Percentiles rank a stretch among this genome's conserved stretches.
Evolutionary conservation across 306 rosid species (phyloP).

Genomic region (Prunus mira): DNA sequence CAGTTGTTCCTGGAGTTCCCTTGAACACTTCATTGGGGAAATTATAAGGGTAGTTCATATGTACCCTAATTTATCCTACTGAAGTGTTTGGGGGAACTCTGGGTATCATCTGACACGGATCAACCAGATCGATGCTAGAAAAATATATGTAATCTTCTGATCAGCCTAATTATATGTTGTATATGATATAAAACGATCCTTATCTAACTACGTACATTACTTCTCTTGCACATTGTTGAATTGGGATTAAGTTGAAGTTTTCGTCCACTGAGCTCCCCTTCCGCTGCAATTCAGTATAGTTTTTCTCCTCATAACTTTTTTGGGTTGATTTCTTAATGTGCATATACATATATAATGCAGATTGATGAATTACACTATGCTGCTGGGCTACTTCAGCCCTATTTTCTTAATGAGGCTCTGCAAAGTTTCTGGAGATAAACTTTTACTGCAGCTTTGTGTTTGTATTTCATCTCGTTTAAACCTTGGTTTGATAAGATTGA

Average conservation of each 20-base stretch:
- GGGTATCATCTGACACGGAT: conserved; percentile 3
- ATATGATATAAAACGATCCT: too few species aligned
- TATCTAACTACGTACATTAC: background rate
- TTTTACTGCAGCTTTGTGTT: background rate
- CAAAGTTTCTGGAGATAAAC: background rate
- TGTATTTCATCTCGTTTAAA: background rate
- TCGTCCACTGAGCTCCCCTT: background rate
- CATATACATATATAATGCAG: background rate
- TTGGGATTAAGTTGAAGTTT: background rate
- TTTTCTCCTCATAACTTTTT: background rate
- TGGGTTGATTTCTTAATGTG: background rate
- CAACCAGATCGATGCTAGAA: background rate
- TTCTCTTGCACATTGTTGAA: background rate
- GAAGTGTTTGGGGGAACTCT: conserved; percentile 18
- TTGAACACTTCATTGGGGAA: conserved; percentile 19
- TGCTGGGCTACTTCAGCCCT: background rate
- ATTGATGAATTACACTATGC: background rate
- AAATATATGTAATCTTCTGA: background rate
- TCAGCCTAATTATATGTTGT: too few species aligned
- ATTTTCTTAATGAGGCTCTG: background rate
- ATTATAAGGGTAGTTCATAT: background rate
- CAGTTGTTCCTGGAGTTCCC: conserved; percentile 28
- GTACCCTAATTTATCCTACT: background rate
- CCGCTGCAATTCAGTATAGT: background rate
- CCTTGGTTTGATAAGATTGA: background rate